Evolutionary conservation across 305 asterid species (phyloP).

Genomic region (Fraxinus sp.): DNA sequence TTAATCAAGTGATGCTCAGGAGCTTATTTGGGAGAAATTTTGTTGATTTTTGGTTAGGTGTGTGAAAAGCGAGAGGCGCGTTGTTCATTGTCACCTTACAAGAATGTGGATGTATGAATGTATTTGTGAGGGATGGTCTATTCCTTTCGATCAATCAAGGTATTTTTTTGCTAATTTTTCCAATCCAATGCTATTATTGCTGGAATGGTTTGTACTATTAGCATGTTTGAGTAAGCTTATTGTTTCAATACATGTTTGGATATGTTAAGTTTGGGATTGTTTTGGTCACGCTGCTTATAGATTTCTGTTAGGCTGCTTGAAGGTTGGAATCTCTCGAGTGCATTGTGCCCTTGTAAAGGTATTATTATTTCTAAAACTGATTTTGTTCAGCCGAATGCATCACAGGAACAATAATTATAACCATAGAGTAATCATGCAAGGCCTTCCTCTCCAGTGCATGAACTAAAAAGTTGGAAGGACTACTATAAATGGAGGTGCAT

Average conservation of each 20-base stretch:
- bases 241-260: not conserved
- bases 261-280: not conserved
- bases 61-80: slow-evolving; percentile 40
- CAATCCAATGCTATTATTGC: not conserved
- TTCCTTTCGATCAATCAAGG: slow-evolving; percentile 41
- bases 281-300: not conserved
- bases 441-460: slow-evolving; percentile 45
- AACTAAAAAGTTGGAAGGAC: slow-evolving; percentile 67
- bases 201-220: not conserved
- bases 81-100: slow-evolving; percentile 58
- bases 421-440: slow-evolving; percentile 33
- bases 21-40: slow-evolving; percentile 6
- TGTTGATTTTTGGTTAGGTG: slow-evolving; percentile 12
- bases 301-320: slow-evolving; percentile 40
- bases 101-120: slow-evolving; percentile 90
- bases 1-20: not conserved
- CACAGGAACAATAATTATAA: not conserved
- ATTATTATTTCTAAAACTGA: slow-evolving; percentile 16
- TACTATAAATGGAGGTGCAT: slow-evolving; percentile 91
- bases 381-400: not conserved
- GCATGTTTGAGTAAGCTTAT: not conserved
- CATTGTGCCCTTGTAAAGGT: slow-evolving; percentile 86
- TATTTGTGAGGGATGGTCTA: not conserved
- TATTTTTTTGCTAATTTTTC: slow-evolving; percentile 16
- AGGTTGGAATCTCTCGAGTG: slow-evolving; percentile 57